phyloP scores from a whole-genome alignment of 768 basidiomycete genomes.

The Phylloporus sp. region DNA sequence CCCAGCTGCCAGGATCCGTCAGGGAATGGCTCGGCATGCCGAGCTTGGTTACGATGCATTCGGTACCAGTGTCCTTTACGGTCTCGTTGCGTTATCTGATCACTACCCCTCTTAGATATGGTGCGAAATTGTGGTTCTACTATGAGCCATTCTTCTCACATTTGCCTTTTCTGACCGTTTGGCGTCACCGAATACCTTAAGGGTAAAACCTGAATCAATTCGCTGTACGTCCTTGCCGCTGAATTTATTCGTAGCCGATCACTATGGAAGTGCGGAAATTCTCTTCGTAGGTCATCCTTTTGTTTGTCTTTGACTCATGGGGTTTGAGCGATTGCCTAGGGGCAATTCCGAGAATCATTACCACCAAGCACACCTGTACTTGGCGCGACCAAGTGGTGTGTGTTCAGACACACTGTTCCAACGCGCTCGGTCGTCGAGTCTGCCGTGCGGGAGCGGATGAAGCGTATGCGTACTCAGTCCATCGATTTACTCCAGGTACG shows the following conservation, averaged over 20 bases:
- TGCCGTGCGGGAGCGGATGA: slow-evolving; percentile 64
- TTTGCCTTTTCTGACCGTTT: background rate
- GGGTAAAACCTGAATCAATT: slow-evolving; percentile 21
- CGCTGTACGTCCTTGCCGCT: slow-evolving; percentile 6
- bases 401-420: slow-evolving; percentile 52
- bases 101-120: slow-evolving; percentile 42
- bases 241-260: slow-evolving; percentile 54
- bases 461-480: slow-evolving; percentile 53
- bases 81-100: slow-evolving; percentile 12
- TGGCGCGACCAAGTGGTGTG: slow-evolving; percentile 85
- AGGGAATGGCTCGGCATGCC: slow-evolving; percentile 61
- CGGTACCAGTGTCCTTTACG: slow-evolving; percentile 28
- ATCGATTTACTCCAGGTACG: slow-evolving; percentile 72
- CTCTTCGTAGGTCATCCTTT: slow-evolving; percentile 54
- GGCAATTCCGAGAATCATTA: slow-evolving; percentile 55
- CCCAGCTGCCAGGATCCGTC: slow-evolving; percentile 55
- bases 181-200: slow-evolving; percentile 8
- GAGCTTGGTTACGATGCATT: slow-evolving; percentile 49
- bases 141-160: slow-evolving; percentile 15
- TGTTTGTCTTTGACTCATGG: background rate
- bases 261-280: slow-evolving; percentile 80
- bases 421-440: slow-evolving; percentile 54
- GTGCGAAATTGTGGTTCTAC: slow-evolving; percentile 33
- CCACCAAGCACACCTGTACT: slow-evolving; percentile 41
- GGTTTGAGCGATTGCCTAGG: slow-evolving; percentile 39